These are phyloP conservation scores for Aureoboletus auriporus DNA, from an alignment of 768 basidiomycete species.

Conservation along the genomic window DNA sequence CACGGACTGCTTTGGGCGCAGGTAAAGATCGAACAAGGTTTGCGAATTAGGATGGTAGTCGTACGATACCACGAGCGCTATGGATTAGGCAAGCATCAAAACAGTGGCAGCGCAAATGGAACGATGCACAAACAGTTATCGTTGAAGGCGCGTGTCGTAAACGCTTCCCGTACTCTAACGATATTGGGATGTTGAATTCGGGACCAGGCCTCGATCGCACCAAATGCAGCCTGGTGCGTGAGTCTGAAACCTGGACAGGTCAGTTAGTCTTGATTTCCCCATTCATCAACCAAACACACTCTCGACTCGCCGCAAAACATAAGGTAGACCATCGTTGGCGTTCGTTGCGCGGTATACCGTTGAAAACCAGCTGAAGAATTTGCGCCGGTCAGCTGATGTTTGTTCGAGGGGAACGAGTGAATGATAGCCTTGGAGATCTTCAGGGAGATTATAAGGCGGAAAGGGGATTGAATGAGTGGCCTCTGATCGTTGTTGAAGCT, in stretches of 20 bases:
- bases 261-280: background rate
- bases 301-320: constrained; percentile 81
- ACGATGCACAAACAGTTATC: constrained; percentile 70
- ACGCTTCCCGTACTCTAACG: constrained; percentile 82
- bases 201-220: constrained; percentile 81
- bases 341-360: constrained; percentile 82
- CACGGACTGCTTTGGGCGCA: constrained; percentile 50
- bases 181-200: constrained; percentile 82
- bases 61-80: constrained; percentile 89
- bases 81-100: constrained; percentile 7
- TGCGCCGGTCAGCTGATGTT: constrained; percentile 54
- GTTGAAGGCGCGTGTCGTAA: constrained; percentile 89
- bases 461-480: constrained; percentile 33
- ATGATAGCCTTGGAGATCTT: constrained; percentile 89
- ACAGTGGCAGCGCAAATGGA: constrained; percentile 1
- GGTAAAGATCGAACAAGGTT: constrained; percentile 76
- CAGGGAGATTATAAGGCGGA: constrained; percentile 61
- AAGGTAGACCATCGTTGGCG: constrained; percentile 70
- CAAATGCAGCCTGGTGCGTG: constrained; percentile 76
- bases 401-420: constrained; percentile 77
- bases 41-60: constrained; percentile 82
- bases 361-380: constrained; percentile 77
- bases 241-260: constrained; percentile 70
- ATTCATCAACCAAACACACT: constrained; percentile 42
- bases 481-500: constrained; percentile 50